Evolutionary conservation across 129 eudicot species (phyloP).

Genomic region (Heracleum sosnowskyi): DNA sequence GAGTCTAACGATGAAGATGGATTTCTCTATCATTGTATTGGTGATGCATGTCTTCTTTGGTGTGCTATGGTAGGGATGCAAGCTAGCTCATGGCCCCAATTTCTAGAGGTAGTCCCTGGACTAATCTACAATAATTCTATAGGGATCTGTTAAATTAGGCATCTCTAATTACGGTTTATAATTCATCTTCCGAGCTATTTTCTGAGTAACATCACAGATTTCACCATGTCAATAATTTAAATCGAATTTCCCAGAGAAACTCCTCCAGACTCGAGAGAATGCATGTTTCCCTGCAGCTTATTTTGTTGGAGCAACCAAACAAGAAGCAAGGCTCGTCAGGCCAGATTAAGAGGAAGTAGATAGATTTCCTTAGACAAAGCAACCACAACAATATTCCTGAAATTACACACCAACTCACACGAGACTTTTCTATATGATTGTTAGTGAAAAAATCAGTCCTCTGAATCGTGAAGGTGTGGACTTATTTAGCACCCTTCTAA

Average conservation of each 20-base stretch:
- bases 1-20: conserved; percentile 44
- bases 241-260: background rate
- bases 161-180: background rate
- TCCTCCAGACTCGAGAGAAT: background rate
- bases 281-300: background rate
- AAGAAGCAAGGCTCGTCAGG: background rate
- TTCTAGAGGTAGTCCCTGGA: background rate
- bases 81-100: conserved; percentile 13
- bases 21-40: conserved; percentile 27
- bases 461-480: too few species aligned
- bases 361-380: background rate
- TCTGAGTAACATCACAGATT: background rate
- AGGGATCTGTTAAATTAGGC: background rate
- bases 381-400: background rate
- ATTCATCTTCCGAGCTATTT: background rate
- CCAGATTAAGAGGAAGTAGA: background rate
- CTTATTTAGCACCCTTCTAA: too few species aligned
- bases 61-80: conserved; percentile 27
- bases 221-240: background rate
- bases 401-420: background rate
- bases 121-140: background rate
- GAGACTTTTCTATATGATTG: background rate
- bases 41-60: conserved; percentile 19
- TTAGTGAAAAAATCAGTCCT: background rate
- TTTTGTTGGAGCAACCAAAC: background rate